Evolutionary conservation across 177 flowering plant genomes (phyloP), one percentile per base, ranked within the genome.

Genomic region (Vitis hybrid): DNA sequence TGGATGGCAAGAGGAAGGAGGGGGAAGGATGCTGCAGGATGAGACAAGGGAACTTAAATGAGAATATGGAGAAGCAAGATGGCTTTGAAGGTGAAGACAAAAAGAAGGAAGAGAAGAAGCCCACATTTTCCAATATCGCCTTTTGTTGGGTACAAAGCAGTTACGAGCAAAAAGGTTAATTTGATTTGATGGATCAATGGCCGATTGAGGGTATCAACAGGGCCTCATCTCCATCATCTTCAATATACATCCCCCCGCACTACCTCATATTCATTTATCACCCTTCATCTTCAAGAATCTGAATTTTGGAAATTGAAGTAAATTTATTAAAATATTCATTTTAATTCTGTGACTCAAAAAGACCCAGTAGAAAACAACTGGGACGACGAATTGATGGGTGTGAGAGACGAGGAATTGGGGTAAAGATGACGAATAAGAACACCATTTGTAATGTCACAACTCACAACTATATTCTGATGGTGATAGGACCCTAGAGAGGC

Each of bases 141-240:
- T 63, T 52, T 53, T 67, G 49, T 9, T 61, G 65, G 49, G 35
- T 74, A 73, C 76, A 73, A 69, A 65, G 9, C 60, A 64, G 75
- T 67, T 62, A 27, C 30, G 13, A 58, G 21, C 30, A 67, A 57
- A 59, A 51, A 56, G 49, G 17, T 17, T n/a, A 9, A 10, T 53
- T 4, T 63, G 78, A 76, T 76, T 65, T 76, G 78, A 75, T 30
- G 18, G 63, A 70, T 75, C 74, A 66, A 8, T 70, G 63, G 62
- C 24, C 18, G 62, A 59, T 59, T 57, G 59, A 57, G 59, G 20
- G 21, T 17, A 10, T 57, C 10, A 9, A 10, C 14, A n/a, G 59
- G 24, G 11, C 21, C 11, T 57, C 11, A 15, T 18, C 21, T 57
- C 59, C 59, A 18, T 57, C 20, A 15, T n/a, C 20, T 8, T 5